Base-by-base conservation (phyloP, 306 rosid species). In the Quercus mongolica region DNA sequence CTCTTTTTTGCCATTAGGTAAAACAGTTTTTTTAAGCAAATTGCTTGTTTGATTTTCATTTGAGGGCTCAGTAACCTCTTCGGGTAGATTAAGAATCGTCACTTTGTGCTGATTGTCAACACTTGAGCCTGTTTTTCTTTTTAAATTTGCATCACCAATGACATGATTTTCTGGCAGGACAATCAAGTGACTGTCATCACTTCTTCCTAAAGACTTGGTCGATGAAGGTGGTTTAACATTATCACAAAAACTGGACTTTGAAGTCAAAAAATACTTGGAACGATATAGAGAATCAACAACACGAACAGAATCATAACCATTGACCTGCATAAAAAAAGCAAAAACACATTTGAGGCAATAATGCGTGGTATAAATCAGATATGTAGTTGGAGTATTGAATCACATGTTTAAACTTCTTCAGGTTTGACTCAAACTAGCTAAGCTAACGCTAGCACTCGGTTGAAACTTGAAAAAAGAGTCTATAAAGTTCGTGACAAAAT, bases 21-120 rank as follows among this genome's bases (percentile, higher is more conserved):
- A 82, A 76, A 78, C 71, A 85, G 65, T 68, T 82, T 46, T 62
- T 18, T 79, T 81, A 74, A 74, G 81, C 79, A 46, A 77, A 75
- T 76, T 61, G 65, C 70, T 69, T 76, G 81, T 81, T 81, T 81
- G 84, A 74, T 79, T 85, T 83, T 79, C 81, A 82, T 71, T 81
- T 70, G 70, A 74, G 35, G 76, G 82, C 77, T 58, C 79, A 58
- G 73, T 76, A 74, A 57, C 86, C 76, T 76, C 90, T 64, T 74
- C 80, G 9, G 96, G 93, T 80, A 85, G 85, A 88, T 95, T 90
- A 78, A 93, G 97, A 78, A 95, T 80, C 17, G 99, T 92, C 79
- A 95, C 91, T 90, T 85, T 93, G 85, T 92, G 98, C 76, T 89
- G 80, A 33, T 80, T 83, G 78, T 75, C 89, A 76, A 68, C 59